phyloP scores from a whole-genome alignment of 2,329 filamentous ascomycete genomes.

The Aspergillus novoparasiticus region DNA sequence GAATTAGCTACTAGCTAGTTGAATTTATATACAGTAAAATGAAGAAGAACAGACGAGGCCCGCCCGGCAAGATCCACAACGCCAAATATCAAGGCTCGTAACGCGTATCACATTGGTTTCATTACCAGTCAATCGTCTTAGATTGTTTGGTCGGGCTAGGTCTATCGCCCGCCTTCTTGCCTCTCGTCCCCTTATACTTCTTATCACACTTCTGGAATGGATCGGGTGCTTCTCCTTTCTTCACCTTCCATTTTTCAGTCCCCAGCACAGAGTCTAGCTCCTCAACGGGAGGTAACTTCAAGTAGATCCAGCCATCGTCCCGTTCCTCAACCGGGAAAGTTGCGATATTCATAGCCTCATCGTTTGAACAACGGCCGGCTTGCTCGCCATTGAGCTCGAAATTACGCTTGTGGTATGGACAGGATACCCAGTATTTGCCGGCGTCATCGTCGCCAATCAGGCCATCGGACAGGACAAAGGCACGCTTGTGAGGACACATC shows the following conservation, averaged over 20 bases:
- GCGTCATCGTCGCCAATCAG: slow-evolving; percentile 66
- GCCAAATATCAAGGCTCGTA: not conserved
- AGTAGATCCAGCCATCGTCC: slow-evolving; percentile 74
- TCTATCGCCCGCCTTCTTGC: slow-evolving; percentile 48
- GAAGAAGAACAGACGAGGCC: not conserved
- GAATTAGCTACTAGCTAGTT: not conserved
- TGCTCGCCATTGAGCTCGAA: slow-evolving; percentile 71
- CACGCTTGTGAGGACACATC: slow-evolving; percentile 92
- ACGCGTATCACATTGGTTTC: slow-evolving; percentile 2
- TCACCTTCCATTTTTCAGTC: slow-evolving; percentile 77
- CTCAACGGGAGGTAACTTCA: slow-evolving; percentile 76
- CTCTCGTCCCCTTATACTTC: slow-evolving; percentile 58
- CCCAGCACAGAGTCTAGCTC: slow-evolving; percentile 80
- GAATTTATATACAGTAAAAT: not conserved
- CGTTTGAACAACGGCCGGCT: slow-evolving; percentile 73
- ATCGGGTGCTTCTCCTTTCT: slow-evolving; percentile 65
- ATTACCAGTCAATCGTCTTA: slow-evolving; percentile 40
- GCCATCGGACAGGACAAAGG: slow-evolving; percentile 86
- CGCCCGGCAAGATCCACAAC: not conserved
- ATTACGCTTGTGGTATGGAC: slow-evolving; percentile 88
- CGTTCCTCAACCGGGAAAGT: slow-evolving; percentile 78
- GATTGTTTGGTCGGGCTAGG: slow-evolving; percentile 19
- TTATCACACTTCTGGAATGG: slow-evolving; percentile 60
- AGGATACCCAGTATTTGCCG: slow-evolving; percentile 79
- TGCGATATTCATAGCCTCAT: slow-evolving; percentile 75